phyloP scores from a whole-genome alignment of 345 rosid species.

The Lenwebbia sp. region DNA sequence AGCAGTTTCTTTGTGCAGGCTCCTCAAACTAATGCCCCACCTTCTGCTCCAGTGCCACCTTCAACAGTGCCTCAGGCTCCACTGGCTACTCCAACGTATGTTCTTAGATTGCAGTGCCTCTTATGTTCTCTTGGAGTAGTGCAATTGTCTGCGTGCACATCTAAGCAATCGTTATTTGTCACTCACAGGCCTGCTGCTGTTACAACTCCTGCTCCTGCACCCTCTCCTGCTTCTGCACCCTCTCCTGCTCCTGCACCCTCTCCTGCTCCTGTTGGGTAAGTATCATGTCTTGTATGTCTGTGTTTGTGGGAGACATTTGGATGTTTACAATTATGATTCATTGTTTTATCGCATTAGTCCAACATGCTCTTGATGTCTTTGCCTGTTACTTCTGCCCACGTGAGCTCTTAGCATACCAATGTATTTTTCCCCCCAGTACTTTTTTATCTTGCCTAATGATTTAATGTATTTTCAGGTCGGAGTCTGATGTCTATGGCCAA shows the following conservation, averaged over 20 bases:
- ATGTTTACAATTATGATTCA: background rate
- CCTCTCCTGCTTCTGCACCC: slow-evolving; percentile 4
- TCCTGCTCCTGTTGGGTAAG: slow-evolving; percentile 1
- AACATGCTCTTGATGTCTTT: background rate
- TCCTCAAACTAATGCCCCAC: slow-evolving; percentile 31
- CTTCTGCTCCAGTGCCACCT: slow-evolving; percentile 21
- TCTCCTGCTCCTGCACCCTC: slow-evolving; percentile 12
- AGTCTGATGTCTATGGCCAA: slow-evolving; percentile 50
- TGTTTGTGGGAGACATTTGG: background rate
- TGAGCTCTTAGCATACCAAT: background rate
- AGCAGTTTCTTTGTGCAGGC: slow-evolving; percentile 20
- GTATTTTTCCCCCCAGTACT: background rate
- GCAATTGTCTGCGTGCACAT: background rate
- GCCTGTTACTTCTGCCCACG: background rate
- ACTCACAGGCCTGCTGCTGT: slow-evolving; percentile 20
- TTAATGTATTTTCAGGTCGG: slow-evolving; percentile 27
- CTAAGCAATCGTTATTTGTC: background rate
- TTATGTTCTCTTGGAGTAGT: background rate
- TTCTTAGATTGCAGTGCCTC: background rate
- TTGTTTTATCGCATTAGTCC: background rate
- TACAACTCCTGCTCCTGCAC: slow-evolving; percentile 21
- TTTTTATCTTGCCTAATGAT: background rate
- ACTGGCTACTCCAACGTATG: slow-evolving; percentile 33
- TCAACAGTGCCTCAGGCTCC: slow-evolving; percentile 33
- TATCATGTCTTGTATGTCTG: background rate